These are phyloP conservation scores for Alopecurus myosuroides DNA, from an alignment of 176 grass and related monocot genomes.

Conservation along the genomic window DNA sequence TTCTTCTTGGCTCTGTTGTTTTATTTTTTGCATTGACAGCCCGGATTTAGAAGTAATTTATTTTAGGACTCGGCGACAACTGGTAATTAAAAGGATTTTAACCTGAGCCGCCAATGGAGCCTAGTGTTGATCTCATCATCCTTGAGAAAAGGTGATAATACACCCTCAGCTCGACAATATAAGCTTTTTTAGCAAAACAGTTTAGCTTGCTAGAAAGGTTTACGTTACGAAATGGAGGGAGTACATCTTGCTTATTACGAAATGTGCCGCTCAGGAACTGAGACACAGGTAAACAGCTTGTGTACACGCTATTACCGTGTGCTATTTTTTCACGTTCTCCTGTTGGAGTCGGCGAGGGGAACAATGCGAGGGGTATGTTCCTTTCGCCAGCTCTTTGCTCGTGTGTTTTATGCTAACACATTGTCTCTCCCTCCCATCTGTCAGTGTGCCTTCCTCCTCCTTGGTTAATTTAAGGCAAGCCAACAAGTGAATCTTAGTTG, in stretches of 20 bases:
- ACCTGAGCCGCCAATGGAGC: not conserved
- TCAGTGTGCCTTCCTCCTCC: not conserved
- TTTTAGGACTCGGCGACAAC: not conserved
- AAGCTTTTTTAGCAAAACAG: too few relatives aligned
- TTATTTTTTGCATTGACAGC: not conserved
- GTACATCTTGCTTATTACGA: too few relatives aligned
- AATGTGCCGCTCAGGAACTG: not conserved
- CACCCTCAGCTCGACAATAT: too few relatives aligned
- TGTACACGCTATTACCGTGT: not conserved
- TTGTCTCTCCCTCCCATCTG: not conserved
- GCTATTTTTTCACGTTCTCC: not conserved
- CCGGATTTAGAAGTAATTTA: not conserved
- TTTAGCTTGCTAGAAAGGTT: too few relatives aligned
- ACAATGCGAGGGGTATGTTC: not conserved
- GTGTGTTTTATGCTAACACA: not conserved
- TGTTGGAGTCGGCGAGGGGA: not conserved
- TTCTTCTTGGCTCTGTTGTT: not conserved
- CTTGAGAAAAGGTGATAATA: too few relatives aligned
- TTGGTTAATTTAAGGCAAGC: not conserved
- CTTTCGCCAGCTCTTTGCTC: slow-evolving; percentile 1
- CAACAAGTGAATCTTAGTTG: not conserved
- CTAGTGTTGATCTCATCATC: too few relatives aligned
- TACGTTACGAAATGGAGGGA: too few relatives aligned
- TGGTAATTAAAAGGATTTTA: not conserved
- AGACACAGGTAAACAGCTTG: not conserved